phyloP scores from a whole-genome alignment of 73 alveolate species.

The Symbiodinium pilosum region DNA sequence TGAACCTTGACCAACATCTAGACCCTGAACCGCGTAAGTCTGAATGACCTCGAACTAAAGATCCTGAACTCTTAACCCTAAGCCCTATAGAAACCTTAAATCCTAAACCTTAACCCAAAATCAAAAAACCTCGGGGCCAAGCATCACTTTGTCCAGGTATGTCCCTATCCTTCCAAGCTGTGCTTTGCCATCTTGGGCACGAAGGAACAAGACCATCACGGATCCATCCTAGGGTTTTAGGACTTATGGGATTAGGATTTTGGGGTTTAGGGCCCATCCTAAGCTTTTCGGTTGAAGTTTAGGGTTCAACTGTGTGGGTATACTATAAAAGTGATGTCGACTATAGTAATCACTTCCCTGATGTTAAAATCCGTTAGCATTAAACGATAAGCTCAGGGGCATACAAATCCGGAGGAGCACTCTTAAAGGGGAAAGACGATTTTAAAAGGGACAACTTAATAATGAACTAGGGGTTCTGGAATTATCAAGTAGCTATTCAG shows the following conservation, averaged over 20 bases:
- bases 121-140: not conserved
- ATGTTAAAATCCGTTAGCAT: too few relatives aligned
- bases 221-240: not conserved
- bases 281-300: too few relatives aligned
- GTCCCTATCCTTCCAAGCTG: conserved; percentile 18
- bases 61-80: too few relatives aligned
- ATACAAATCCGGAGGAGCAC: not conserved
- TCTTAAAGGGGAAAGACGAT: not conserved
- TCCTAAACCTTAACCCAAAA: not conserved
- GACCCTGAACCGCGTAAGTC: not conserved
- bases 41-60: not conserved
- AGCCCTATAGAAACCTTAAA: too few relatives aligned
- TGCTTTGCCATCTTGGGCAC: conserved; percentile 9
- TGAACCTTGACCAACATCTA: too few relatives aligned
- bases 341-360: too few relatives aligned
- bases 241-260: not conserved
- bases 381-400: too few relatives aligned
- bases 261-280: not conserved
- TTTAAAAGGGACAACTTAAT: not conserved
- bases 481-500: too few relatives aligned
- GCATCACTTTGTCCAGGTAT: not conserved
- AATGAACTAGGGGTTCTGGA: too few relatives aligned
- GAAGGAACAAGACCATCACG: not conserved
- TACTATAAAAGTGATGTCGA: too few relatives aligned
- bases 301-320: too few relatives aligned